Evolutionary conservation across 2,329 filamentous ascomycete genomes (phyloP).

Genomic region (Pyrenochaeta sp.): DNA sequence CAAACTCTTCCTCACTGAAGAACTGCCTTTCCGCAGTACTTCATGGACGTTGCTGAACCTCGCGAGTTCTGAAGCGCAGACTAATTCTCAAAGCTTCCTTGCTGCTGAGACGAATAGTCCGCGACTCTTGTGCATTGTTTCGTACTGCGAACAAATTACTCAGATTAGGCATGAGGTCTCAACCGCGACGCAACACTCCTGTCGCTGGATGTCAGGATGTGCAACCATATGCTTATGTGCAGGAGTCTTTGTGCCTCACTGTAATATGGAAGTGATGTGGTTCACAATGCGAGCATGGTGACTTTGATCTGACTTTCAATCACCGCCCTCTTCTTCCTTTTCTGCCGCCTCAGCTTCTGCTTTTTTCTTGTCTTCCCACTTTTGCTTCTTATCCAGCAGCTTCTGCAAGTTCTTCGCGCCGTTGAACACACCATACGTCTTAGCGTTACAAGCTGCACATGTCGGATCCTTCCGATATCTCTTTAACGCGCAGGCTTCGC

Average conservation of each 20-base stretch:
- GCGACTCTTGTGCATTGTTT: too few relatives aligned
- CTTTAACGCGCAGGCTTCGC: conserved; percentile 85
- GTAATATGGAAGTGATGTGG: background rate
- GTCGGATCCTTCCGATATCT: conserved; percentile 86
- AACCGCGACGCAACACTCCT: too few relatives aligned
- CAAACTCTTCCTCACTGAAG: background rate
- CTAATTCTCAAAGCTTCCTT: too few relatives aligned
- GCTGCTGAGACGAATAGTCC: too few relatives aligned
- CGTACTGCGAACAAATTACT: too few relatives aligned
- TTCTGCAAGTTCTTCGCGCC: conserved; percentile 83
- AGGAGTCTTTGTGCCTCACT: too few relatives aligned
- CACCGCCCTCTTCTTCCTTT: conserved; percentile 32
- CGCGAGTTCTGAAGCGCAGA: background rate
- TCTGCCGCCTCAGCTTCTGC: conserved; percentile 61
- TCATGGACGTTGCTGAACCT: background rate
- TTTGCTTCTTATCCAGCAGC: conserved; percentile 76
- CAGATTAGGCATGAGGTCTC: too few relatives aligned
- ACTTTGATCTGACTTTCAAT: conserved; percentile 13
- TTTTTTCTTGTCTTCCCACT: conserved; percentile 66
- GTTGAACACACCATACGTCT: conserved; percentile 91
- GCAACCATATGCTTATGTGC: too few relatives aligned
- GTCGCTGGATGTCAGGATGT: too few relatives aligned
- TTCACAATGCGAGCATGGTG: background rate
- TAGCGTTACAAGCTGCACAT: conserved; percentile 84
- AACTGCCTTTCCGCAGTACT: background rate